Evolutionary conservation across 2,329 filamentous ascomycete species (phyloP), one percentile per base, ranked within the genome.

Genomic region (Penicillium capsulatum): DNA sequence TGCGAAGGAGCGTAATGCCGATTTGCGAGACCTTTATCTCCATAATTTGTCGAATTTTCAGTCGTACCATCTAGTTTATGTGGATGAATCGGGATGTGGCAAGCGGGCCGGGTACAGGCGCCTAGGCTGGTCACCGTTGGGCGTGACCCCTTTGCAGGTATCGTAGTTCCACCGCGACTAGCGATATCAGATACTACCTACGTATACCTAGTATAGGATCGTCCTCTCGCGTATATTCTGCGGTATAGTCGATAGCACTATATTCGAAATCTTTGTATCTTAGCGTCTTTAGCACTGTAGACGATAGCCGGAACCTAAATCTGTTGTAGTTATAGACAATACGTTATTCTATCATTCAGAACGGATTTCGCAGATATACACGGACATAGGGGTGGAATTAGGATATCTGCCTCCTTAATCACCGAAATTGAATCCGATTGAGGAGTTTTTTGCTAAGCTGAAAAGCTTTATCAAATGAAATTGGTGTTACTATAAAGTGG

Each of bases 401-500:
- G 22, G 55, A 28, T 65, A 60, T 50, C 39, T 66, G 17, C 55
- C 61, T 24, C 62, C 54, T 17, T 67, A 66, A 42, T 66, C 62
- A 59, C 15, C 56, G 64, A 45, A 47, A 65, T n/a, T n/a, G 4
- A 65, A 66, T 45, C 60, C 56, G 17, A 63, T 67, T 45, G 54
- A 66, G 45, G 57, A 65, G 45, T 59, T 61, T 37, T 68, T 67
- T 51, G 42, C 55, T 13, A 57, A 62, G 38, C 45, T 66, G 6
- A 66, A 67, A 41, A 47, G 44, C 17, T 63, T 55, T 38, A 61
- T 67, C 20, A 59, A 56, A 44, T 50, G 48, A 38, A 43, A 55
- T 24, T 64, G 50, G 53, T n/a, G n/a, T n/a, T n/a, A n/a, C n/a
- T n/a, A n/a, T n/a, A n/a, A n/a, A n/a, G n/a, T n/a, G n/a, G n/a